phyloP scores from a whole-genome alignment of 805 yeast genomes.

The Komagataella pastoris region DNA sequence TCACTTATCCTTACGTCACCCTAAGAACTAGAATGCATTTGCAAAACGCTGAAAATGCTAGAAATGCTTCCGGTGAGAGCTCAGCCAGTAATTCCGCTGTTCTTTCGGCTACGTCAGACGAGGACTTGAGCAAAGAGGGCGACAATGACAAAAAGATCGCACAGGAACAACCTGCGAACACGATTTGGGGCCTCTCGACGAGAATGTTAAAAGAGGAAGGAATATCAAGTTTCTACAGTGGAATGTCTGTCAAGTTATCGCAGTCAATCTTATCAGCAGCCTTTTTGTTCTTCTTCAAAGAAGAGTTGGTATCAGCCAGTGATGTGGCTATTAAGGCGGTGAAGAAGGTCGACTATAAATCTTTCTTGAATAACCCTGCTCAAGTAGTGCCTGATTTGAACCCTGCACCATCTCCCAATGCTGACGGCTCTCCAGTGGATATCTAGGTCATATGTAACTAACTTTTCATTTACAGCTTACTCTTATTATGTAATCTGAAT shows the following conservation, averaged over 20 bases:
- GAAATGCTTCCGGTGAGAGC: background rate
- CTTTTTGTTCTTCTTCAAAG: constrained; percentile 81
- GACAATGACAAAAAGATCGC: constrained; percentile 10
- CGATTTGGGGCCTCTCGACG: constrained; percentile 37
- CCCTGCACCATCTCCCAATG: background rate
- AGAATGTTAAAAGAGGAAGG: constrained; percentile 63
- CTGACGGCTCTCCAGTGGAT: background rate
- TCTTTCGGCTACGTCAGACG: constrained; percentile 2
- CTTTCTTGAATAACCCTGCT: background rate
- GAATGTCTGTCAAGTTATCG: constrained; percentile 63
- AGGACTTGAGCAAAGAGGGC: constrained; percentile 6
- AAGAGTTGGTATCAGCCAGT: constrained; percentile 57
- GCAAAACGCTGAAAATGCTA: constrained; percentile 17
- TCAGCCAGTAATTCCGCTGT: background rate
- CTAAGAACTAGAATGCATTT: constrained; percentile 82
- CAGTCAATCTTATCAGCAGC: constrained; percentile 87
- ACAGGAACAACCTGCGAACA: constrained; percentile 6
- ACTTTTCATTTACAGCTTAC: background rate
- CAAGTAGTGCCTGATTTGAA: background rate
- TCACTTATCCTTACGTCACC: constrained; percentile 87
- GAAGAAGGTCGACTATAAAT: constrained; percentile 8
- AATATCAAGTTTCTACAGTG: constrained; percentile 63
- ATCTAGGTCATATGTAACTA: background rate
- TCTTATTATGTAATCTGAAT: background rate
- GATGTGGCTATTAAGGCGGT: constrained; percentile 32